A percentile compares a stretch with the other conserved stretches of the same genome.
These are phyloP conservation scores for Talaromyces sp. DNA, from an alignment of 2,329 filamentous ascomycete genomes.

Conservation along the genomic window DNA sequence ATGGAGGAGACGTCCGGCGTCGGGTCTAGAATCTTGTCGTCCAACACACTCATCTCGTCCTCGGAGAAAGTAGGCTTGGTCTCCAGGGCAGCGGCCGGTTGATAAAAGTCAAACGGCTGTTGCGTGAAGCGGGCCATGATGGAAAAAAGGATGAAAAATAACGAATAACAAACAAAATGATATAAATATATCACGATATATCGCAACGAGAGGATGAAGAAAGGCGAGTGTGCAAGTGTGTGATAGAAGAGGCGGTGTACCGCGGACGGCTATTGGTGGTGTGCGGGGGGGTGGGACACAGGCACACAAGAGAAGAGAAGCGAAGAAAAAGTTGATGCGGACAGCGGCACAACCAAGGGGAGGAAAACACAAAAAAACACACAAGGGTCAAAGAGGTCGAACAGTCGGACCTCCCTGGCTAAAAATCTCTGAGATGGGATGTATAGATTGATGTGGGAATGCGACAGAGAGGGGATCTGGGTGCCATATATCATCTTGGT, in stretches of 20 bases:
- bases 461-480: not conserved
- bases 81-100: constrained; percentile 37
- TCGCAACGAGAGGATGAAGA: not conserved
- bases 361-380: constrained; percentile 7
- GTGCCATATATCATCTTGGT: not conserved
- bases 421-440: not conserved
- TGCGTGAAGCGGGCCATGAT: constrained; percentile 41
- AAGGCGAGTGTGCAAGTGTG: not conserved
- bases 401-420: not conserved
- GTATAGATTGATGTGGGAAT: not conserved
- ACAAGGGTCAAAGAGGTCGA: constrained; percentile 1
- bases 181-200: not conserved
- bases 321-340: not conserved
- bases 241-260: constrained; percentile 1
- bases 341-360: not conserved
- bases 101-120: constrained; percentile 38
- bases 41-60: constrained; percentile 48
- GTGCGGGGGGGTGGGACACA: constrained; percentile 9
- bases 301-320: constrained; percentile 1
- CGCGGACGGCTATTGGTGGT: constrained; percentile 4
- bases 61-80: constrained; percentile 36
- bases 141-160: constrained; percentile 4
- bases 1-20: constrained; percentile 44
- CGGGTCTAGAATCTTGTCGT: constrained; percentile 47
- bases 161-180: too few species aligned